Conservation (phyloP, 2,329 filamentous ascomycete species). For the Aspergillus brasiliensis region DNA sequence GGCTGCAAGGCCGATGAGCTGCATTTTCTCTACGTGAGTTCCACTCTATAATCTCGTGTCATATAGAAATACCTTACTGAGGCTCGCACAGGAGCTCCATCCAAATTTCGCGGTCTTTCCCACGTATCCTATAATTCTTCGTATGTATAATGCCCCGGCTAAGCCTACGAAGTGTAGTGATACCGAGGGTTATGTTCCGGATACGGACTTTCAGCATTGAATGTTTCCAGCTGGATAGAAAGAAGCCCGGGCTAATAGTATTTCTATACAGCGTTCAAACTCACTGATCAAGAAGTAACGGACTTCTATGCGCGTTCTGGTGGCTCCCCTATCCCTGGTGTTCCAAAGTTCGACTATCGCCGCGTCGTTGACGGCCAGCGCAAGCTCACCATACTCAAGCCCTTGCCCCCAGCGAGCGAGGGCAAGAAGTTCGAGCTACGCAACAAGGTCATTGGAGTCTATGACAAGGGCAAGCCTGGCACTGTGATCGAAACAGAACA, state of each 20-base stretch:
- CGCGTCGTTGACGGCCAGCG: constrained; percentile 84
- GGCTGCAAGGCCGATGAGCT: constrained; percentile 83
- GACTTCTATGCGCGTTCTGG: constrained; percentile 76
- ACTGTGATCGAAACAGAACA: constrained; percentile 80
- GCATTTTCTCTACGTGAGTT: constrained; percentile 82
- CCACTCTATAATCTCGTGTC: neutral
- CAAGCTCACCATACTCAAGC: constrained; percentile 74
- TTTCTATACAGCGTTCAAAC: constrained; percentile 68
- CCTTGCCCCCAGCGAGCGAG: constrained; percentile 69
- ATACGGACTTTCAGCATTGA: too few relatives aligned
- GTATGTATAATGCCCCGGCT: constrained; percentile 48
- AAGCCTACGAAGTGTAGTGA: too few relatives aligned
- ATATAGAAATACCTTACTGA: neutral
- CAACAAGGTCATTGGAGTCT: constrained; percentile 78
- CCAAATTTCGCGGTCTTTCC: constrained; percentile 86
- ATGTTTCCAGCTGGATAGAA: too few relatives aligned
- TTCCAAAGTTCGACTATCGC: constrained; percentile 73
- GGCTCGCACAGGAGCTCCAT: constrained; percentile 70
- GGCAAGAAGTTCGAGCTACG: constrained; percentile 75
- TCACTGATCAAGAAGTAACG: constrained; percentile 71
- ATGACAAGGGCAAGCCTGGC: constrained; percentile 84
- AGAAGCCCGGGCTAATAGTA: constrained; percentile 36
- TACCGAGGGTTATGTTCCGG: too few relatives aligned
- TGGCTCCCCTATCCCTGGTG: constrained; percentile 67
- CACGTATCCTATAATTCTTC: constrained; percentile 80